A percentile compares a stretch with the other conserved stretches of the same genome.
These are phyloP conservation scores for Herpotrichia juniperi DNA, from an alignment of 2,329 filamentous ascomycete genomes.

Conservation along the genomic window DNA sequence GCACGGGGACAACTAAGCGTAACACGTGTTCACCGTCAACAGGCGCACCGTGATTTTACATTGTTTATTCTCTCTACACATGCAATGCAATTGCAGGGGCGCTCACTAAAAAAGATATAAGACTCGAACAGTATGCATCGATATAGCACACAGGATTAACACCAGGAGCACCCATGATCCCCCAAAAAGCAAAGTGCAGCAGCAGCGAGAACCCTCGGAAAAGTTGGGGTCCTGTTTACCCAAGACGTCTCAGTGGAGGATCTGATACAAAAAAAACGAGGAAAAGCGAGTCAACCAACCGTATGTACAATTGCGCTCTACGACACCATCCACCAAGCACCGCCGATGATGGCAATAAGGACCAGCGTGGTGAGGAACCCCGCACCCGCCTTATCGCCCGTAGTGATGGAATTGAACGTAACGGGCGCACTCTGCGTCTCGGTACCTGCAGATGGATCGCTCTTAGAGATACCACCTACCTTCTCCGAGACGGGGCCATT, in stretches of 20 bases:
- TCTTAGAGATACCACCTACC: conserved; percentile 59
- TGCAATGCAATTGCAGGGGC: neutral
- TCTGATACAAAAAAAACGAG: neutral
- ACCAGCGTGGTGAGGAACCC: conserved; percentile 67
- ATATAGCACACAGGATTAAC: neutral
- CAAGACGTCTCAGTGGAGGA: neutral
- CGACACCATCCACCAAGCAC: conserved; percentile 61
- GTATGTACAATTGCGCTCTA: conserved; percentile 14
- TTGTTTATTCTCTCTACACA: neutral
- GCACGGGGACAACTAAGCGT: no score
- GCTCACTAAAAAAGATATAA: neutral
- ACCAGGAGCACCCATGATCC: neutral
- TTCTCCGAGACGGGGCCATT: conserved; percentile 51
- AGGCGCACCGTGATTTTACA: no score
- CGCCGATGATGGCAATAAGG: conserved; percentile 60
- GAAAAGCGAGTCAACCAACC: neutral
- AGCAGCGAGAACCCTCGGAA: neutral
- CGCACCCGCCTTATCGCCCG: conserved; percentile 71
- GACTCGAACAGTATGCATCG: neutral
- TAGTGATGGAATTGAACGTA: conserved; percentile 52
- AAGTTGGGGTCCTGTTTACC: neutral
- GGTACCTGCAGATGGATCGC: conserved; percentile 51
- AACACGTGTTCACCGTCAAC: no score
- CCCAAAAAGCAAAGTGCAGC: neutral
- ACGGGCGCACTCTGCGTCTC: conserved; percentile 36